Percentiles rank a stretch among this genome's conserved stretches.
Evolutionary conservation across 2,329 filamentous ascomycete genomes (phyloP).

Genomic region (Venturia asperata): DNA sequence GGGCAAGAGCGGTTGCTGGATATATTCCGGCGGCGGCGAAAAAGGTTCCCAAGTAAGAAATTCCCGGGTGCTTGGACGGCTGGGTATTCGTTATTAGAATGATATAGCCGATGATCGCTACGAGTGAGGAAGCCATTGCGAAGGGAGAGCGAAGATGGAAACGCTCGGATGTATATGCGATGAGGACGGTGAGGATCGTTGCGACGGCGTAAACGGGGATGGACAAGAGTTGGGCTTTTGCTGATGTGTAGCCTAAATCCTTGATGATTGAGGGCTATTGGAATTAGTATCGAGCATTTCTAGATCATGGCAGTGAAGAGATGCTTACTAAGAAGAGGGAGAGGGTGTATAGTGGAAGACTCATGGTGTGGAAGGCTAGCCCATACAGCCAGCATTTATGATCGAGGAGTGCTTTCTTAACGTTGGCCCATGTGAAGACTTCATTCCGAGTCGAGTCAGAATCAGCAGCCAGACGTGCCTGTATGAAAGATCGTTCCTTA

Average conservation of each 20-base stretch:
- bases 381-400: slow-evolving; percentile 60
- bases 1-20: slow-evolving; percentile 53
- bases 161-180: slow-evolving; percentile 56
- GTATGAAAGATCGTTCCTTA: slow-evolving; percentile 49
- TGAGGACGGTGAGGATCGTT: slow-evolving; percentile 48
- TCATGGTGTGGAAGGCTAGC: slow-evolving; percentile 51
- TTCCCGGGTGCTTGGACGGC: slow-evolving; percentile 46
- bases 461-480: slow-evolving; percentile 46
- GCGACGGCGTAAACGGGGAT: slow-evolving; percentile 59
- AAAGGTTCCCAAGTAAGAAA: slow-evolving; percentile 60
- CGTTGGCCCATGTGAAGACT: slow-evolving; percentile 15
- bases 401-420: slow-evolving; percentile 46
- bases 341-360: slow-evolving; percentile 56
- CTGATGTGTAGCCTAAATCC: slow-evolving; percentile 43
- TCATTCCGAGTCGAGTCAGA: slow-evolving; percentile 13
- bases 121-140: slow-evolving; percentile 54
- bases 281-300: not conserved
- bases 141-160: slow-evolving; percentile 53
- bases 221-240: slow-evolving; percentile 54
- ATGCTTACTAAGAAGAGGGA: slow-evolving; percentile 45
- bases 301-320: not conserved
- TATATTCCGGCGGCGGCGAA: slow-evolving; percentile 61
- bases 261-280: slow-evolving; percentile 54
- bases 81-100: slow-evolving; percentile 58
- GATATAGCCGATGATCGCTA: slow-evolving; percentile 54